Base-by-base conservation (phyloP, 1,139 yeast genomes). In the Yamadazyma diddensiae region DNA sequence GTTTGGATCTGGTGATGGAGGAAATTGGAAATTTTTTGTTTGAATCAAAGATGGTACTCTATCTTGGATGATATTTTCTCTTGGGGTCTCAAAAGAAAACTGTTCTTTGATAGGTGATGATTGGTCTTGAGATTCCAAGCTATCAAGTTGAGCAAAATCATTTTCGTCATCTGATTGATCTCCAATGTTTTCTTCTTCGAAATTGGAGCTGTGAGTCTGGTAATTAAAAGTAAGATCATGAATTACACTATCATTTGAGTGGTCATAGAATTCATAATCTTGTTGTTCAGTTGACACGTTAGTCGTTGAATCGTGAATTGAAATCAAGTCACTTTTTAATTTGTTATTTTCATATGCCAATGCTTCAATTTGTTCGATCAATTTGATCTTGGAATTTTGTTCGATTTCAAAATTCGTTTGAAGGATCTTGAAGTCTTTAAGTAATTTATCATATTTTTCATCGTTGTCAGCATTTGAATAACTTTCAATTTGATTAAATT, bases 331-430 rank as follows among this genome's bases (percentile, higher is more conserved):
- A 17, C 37, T 30, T 31, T 27, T 46, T 24, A 35, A 49, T 26
- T 59, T 55, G 23, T 57, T 59, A 38, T 62, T 65, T 42, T 70
- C 67, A 35, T 60, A 62, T 26, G 72, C 61, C 41, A 74, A 57
- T 45, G 56, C 58, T 46, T 76, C 82, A 27, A 76, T 60, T 53
- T 76, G 79, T 44, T 74, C 79, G 37, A 76, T 72, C 33, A 76
- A 65, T 26, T 71, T 61, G 39, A 72, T 53, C 42, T 74, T 75
- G 35, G 74, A 70, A 41, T 70, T 75, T 39, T 65, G 64, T 47
- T 72, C 76, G 21, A 76, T 54, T 52, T 59, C 73, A 45, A 45
- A 71, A 47, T 63, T 65, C 47, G 64, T 66, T 52, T 56, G 63
- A 34, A 57, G 62, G 14, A 59, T 61, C 47, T 48, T 65, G 54